A percentile compares a stretch with the other conserved stretches of the same genome.
phyloP scores from a whole-genome alignment of 1,139 yeast genomes.

The Insectozyma bohioensis region DNA sequence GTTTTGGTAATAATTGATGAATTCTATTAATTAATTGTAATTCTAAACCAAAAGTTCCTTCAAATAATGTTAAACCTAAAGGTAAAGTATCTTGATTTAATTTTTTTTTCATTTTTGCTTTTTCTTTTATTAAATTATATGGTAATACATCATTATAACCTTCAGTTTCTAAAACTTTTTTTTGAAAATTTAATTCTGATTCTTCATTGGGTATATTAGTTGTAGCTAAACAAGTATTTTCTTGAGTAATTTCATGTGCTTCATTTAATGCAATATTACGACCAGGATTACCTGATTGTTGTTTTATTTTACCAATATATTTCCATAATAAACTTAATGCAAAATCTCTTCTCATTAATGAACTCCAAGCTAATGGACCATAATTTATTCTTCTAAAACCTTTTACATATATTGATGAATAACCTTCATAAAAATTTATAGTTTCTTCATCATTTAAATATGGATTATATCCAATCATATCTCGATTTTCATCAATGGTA shows the following conservation, averaged over 20 bases:
- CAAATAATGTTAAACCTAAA: conserved; percentile 30
- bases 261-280: conserved; percentile 11
- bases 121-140: conserved; percentile 26
- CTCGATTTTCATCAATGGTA: too few species aligned
- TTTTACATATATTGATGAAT: conserved; percentile 38
- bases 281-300: conserved; percentile 17
- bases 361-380: conserved; percentile 52
- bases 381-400: conserved; percentile 38
- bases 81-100: conserved; percentile 22
- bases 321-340: conserved; percentile 39
- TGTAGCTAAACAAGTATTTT: conserved; percentile 23
- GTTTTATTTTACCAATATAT: conserved; percentile 25
- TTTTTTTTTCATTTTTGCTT: conserved; percentile 14
- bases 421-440: conserved; percentile 44
- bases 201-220: too few species aligned
- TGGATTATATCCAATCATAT: conserved; percentile 23
- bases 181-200: conserved; percentile 24
- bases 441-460: conserved; percentile 24
- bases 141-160: conserved; percentile 40
- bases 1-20: conserved; percentile 31
- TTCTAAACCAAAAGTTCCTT: conserved; percentile 30
- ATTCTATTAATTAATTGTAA: conserved; percentile 33
- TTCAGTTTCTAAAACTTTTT: conserved; percentile 33
- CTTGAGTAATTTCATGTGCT: conserved; percentile 24
- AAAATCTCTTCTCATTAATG: conserved; percentile 48